Evolutionary conservation across 2,329 filamentous ascomycete genomes (phyloP).

Genomic region (Fusarium robinianum): DNA sequence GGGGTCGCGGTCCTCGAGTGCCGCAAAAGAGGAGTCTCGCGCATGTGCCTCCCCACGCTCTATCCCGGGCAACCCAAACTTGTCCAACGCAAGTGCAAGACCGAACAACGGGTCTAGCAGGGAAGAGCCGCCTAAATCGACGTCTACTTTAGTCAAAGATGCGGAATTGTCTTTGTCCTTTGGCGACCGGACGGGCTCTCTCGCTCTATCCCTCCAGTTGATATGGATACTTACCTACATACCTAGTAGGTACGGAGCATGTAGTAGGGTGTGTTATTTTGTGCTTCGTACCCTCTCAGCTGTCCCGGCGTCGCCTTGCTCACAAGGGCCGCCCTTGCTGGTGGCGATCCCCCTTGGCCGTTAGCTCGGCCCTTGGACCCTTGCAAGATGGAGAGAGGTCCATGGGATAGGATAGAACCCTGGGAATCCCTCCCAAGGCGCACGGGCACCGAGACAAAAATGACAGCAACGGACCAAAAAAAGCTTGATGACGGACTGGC

Average conservation of each 20-base stretch:
- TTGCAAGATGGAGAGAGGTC: too few relatives aligned
- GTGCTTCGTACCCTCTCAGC: conserved; percentile 7
- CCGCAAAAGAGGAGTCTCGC: too few relatives aligned
- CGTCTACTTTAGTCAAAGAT: conserved; percentile 21
- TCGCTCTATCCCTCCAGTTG: conserved; percentile 26
- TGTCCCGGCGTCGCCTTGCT: too few relatives aligned
- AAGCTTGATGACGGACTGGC: too few relatives aligned
- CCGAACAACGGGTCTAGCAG: conserved; percentile 12
- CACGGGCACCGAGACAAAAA: conserved; percentile 11
- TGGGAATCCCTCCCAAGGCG: conserved; percentile 3
- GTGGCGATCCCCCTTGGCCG: conserved; percentile 12
- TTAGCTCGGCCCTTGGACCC: conserved; percentile 20
- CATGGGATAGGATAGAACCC: conserved; percentile 11
- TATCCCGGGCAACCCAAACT: too few relatives aligned
- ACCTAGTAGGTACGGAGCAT: too few relatives aligned
- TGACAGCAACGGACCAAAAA: conserved; percentile 19
- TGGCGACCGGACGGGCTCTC: conserved; percentile 21
- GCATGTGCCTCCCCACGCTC: too few relatives aligned
- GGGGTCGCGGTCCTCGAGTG: conserved; percentile 8
- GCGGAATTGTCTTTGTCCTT: conserved; percentile 22
- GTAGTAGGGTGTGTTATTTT: conserved; percentile 24
- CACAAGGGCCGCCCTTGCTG: conserved; percentile 11
- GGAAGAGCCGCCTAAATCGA: conserved; percentile 12
- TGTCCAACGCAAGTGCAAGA: too few relatives aligned
- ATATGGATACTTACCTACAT: too few relatives aligned